These are phyloP conservation scores for Tolypocladium endophyticum DNA, from an alignment of 2,329 filamentous ascomycete genomes.

Conservation along the genomic window DNA sequence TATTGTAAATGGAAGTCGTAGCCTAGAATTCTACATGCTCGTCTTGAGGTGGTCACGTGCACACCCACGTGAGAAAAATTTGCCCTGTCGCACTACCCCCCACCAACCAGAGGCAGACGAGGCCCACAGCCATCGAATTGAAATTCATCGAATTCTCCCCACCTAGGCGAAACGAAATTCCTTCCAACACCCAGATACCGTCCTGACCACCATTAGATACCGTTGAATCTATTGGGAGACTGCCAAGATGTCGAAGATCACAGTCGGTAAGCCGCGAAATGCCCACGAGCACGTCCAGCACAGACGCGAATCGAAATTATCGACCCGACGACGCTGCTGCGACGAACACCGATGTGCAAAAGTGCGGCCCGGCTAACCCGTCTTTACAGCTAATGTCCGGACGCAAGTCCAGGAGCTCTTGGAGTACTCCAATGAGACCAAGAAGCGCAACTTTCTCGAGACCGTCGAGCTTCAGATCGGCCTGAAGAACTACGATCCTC, in stretches of 20 bases:
- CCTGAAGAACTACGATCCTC: slow-evolving; percentile 97
- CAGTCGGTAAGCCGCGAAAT: slow-evolving; percentile 46
- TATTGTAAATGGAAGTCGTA: slow-evolving; percentile 1
- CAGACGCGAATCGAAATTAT: neutral
- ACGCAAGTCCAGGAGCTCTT: slow-evolving; percentile 87
- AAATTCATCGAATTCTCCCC: slow-evolving; percentile 12
- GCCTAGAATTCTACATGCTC: neutral
- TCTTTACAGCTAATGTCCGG: slow-evolving; percentile 69
- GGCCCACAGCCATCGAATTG: slow-evolving; percentile 12
- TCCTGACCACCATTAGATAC: slow-evolving; percentile 61
- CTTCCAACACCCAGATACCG: slow-evolving; percentile 15
- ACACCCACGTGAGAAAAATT: slow-evolving; percentile 21
- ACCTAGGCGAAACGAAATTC: slow-evolving; percentile 4
- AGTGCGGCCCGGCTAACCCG: slow-evolving; percentile 17
- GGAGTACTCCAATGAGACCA: slow-evolving; percentile 85
- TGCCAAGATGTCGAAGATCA: slow-evolving; percentile 82
- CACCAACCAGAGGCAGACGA: slow-evolving; percentile 10
- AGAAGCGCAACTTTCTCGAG: slow-evolving; percentile 98
- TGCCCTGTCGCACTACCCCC: slow-evolving; percentile 20
- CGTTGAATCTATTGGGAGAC: slow-evolving; percentile 68
- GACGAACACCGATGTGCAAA: neutral
- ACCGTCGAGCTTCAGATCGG: slow-evolving; percentile 88
- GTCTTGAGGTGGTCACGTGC: slow-evolving; percentile 16
- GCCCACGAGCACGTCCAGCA: neutral
- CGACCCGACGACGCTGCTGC: neutral